These are phyloP conservation scores for Clarireedia paspali DNA, from an alignment of 2,329 filamentous ascomycete species.

Conservation along the genomic window DNA sequence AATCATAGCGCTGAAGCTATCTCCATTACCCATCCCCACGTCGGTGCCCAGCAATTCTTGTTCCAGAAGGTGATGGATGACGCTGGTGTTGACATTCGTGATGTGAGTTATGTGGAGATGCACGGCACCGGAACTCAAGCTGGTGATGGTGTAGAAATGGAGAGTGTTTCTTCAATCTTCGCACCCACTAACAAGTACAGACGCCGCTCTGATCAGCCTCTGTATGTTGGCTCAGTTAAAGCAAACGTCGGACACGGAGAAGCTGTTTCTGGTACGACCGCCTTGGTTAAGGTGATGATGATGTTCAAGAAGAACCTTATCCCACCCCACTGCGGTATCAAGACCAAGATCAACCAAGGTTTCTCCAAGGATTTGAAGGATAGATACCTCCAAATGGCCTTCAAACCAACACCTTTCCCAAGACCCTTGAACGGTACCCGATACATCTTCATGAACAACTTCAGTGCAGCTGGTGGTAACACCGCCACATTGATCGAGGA, in stretches of 20 bases:
- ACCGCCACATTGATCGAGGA: conserved; percentile 19
- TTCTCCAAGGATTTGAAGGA: conserved; percentile 31
- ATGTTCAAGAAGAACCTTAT: conserved; percentile 23
- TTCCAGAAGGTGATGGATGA: conserved; percentile 10
- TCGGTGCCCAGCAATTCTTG: conserved; percentile 8
- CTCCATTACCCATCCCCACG: conserved; percentile 9
- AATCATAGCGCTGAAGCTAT: conserved; percentile 38
- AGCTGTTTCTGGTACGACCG: conserved; percentile 18
- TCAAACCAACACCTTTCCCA: conserved; percentile 13
- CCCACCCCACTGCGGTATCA: conserved; percentile 23
- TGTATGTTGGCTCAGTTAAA: conserved; percentile 10
- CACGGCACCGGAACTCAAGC: conserved; percentile 12
- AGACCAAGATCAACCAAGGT: conserved; percentile 26
- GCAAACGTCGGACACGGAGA: conserved; percentile 10
- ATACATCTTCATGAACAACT: conserved; percentile 40
- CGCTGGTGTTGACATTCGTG: conserved; percentile 6
- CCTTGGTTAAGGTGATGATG: conserved; percentile 25
- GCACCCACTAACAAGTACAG: conserved; percentile 19
- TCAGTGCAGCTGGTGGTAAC: conserved; percentile 30
- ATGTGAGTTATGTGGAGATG: conserved; percentile 14
- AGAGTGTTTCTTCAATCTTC: conserved; percentile 7
- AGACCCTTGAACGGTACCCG: conserved; percentile 32
- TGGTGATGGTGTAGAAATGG: conserved; percentile 11
- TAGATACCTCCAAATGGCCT: conserved; percentile 20
- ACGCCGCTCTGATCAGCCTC: conserved; percentile 11